phyloP scores from a whole-genome alignment of 345 rosid species.

The Jatropha curcas region DNA sequence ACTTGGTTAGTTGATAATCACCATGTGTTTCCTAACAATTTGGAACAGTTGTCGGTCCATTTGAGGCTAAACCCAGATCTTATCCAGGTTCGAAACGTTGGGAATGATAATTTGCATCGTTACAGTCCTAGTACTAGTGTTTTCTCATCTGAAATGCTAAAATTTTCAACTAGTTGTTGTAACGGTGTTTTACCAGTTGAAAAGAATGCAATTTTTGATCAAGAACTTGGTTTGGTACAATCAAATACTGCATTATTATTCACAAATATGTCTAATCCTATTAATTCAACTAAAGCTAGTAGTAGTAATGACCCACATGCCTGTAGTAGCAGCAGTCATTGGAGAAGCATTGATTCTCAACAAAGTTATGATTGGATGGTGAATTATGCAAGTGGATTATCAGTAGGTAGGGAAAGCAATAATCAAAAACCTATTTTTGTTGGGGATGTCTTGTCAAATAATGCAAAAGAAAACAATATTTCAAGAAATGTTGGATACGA shows the following conservation, averaged over 20 bases:
- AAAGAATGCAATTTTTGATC: constrained; percentile 28
- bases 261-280: constrained; percentile 21
- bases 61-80: constrained; percentile 32
- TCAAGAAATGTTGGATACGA: too few relatives aligned
- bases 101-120: constrained; percentile 24
- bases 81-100: constrained; percentile 29
- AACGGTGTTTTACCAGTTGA: constrained; percentile 4
- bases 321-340: constrained; percentile 22
- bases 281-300: constrained; percentile 16
- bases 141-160: constrained; percentile 27
- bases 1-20: constrained; percentile 5
- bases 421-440: constrained; percentile 36
- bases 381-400: constrained; percentile 41
- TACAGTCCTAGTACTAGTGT: not conserved
- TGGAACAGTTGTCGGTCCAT: constrained; percentile 24
- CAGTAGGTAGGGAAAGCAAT: constrained; percentile 29
- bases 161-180: constrained; percentile 25
- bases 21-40: constrained; percentile 26
- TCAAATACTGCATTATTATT: constrained; percentile 21
- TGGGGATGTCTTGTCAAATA: constrained; percentile 44
- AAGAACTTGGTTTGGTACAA: constrained; percentile 21
- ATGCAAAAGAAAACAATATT: constrained; percentile 23
- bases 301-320: constrained; percentile 31
- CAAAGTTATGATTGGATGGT: constrained; percentile 42
- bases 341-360: constrained; percentile 35